Evolutionary conservation across 2,329 filamentous ascomycete species (phyloP), one percentile per base, ranked within the genome.

Genomic region (Alternaria angustiovoidea): DNA sequence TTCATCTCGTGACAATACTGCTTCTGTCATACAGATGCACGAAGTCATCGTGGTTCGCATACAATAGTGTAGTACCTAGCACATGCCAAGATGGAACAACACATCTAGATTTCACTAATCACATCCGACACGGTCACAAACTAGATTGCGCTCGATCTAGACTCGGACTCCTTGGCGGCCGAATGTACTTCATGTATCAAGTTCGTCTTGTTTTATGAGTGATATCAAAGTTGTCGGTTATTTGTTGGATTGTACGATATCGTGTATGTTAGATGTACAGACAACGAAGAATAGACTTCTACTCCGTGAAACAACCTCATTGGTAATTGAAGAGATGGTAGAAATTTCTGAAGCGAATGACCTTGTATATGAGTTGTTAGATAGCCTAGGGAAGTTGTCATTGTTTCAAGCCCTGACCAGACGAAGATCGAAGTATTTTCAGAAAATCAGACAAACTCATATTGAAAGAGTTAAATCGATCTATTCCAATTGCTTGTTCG

Each of bases 401-500:
- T 30, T 3, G 2, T 30, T 30, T 0, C 28, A 5, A 30, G 9
- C 9, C 18, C 0, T 12, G 38, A 41, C 20, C 9, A 41, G 9
- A 39, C 36, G 8, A 12, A 39, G 36, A 11, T 7, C 16, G 8
- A 7, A n/a, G n/a, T n/a, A 39, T 9, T 14, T 14, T 42, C 20
- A 11, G 28, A 30, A 8, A 30, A 30, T 3, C 4, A 30, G 28
- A 30, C 28, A 46, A 7, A 30, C 24, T 36, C 36, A 16, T 36
- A 14, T 47, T 24, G 18, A 38, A 28, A 49, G 22, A 49, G 46
- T 49, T n/a, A 38, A 52, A 44, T 5, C 41, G n/a, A 53, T 53
- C 41, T 53, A 58, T 53, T 53, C 30, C 55, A 24, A 46, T 20
- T 18, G 18, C 46, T 24, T 18, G 46, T 48, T 16, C 46, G 46